Evolutionary conservation across 116 monocot genomes (phyloP).

Genomic region (Zostera marina): DNA sequence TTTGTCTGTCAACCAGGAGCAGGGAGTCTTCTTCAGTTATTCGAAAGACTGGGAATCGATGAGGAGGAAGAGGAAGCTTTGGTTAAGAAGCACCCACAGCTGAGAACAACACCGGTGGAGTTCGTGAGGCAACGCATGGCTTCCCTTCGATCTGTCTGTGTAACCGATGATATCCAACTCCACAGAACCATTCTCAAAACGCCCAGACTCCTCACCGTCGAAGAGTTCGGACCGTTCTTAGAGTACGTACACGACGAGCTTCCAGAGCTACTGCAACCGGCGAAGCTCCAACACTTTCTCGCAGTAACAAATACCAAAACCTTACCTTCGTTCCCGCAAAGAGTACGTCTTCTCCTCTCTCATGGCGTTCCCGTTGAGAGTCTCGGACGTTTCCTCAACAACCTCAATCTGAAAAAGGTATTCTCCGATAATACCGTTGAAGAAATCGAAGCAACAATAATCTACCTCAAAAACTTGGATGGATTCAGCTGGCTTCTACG

Average conservation of each 20-base stretch:
- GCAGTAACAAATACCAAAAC: slow-evolving; percentile 4
- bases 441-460: slow-evolving; percentile 22
- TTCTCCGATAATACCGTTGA: slow-evolving; percentile 23
- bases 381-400: slow-evolving; percentile 27
- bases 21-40: slow-evolving; percentile 4
- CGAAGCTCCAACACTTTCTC: slow-evolving; percentile 34
- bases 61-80: slow-evolving; percentile 17
- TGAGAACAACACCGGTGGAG: slow-evolving; percentile 8
- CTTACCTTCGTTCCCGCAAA: slow-evolving; percentile 10
- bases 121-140: slow-evolving; percentile 19
- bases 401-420: slow-evolving; percentile 30
- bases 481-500: slow-evolving; percentile 29
- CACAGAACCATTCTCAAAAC: slow-evolving; percentile 13
- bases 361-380: slow-evolving; percentile 31
- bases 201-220: slow-evolving; percentile 32
- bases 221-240: slow-evolving; percentile 19
- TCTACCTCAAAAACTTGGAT: slow-evolving; percentile 22
- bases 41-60: slow-evolving; percentile 21
- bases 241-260: slow-evolving; percentile 12
- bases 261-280: slow-evolving; percentile 14
- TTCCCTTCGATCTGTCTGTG: slow-evolving; percentile 14
- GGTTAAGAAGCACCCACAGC: slow-evolving; percentile 14
- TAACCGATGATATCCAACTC: slow-evolving; percentile 12
- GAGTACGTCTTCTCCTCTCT: slow-evolving; percentile 13
- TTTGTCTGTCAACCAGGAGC: background rate